Base-by-base conservation (phyloP, 225 moss, liverwort and hornwort species). In the Bryum argenteum region DNA sequence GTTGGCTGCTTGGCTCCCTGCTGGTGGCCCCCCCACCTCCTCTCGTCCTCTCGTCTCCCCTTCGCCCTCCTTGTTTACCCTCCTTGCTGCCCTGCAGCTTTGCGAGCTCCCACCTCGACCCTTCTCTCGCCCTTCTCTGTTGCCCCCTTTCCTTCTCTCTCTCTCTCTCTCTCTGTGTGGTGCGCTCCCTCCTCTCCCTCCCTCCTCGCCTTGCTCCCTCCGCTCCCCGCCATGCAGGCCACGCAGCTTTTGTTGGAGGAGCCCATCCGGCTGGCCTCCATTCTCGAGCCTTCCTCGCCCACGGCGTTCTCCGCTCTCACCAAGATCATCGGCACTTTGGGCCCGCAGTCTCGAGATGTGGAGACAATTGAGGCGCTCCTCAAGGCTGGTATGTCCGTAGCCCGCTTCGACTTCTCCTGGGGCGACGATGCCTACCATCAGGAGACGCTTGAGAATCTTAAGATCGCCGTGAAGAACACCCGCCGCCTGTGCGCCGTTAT, bases 221-320 rank as follows among this genome's bases (percentile, higher is more conserved):
- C 22, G 33, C 4, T 6, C 3, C 23, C 15, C 45, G 19, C 57
- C 62, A 96, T 96, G 95, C 95, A 93, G 85, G 91, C 93, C 14
- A 89, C 89, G 28, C 93, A 96, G 61, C 54, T 96, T 70, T 63
- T 96, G 61, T 66, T 96, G 80, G 89, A 93, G 91, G 95, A 96
- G 95, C 95, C 95, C 65, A 91, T 96, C 13, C 91, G 95, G 85
- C 87, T 96, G 81, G 95, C 93, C 17, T 93, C 95, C 17, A 96
- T 96, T 22, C 72, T 96, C 61, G 95, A 96, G 65, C 85, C 93
- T 17, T 96, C 95, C n/a, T 77, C 84, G 54, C 85, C 88, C 7
- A 54, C 89, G 66, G 85, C 85, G 45, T 96, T 90, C 68, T 88
- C 91, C 1, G 93, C 93, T 6, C 70, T 93, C 78, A 96, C 91